phyloP scores from a whole-genome alignment of 2,329 filamentous ascomycete species.

The Fusarium nelsonii region DNA sequence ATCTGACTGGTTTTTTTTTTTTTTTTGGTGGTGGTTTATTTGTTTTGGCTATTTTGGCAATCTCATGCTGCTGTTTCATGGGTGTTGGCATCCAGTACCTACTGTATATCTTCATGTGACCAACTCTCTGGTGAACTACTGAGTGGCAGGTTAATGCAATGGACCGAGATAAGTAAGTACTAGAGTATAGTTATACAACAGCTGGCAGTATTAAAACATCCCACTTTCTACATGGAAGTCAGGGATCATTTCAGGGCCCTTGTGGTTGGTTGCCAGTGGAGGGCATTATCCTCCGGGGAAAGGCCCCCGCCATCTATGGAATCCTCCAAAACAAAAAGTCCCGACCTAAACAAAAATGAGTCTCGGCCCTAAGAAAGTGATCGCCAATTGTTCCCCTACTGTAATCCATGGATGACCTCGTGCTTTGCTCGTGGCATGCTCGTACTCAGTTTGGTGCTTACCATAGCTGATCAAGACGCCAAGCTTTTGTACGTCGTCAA shows the following conservation, averaged over 20 bases:
- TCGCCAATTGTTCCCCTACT: conserved; percentile 14
- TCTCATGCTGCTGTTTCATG: conserved; percentile 2
- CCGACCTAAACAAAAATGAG: conserved; percentile 14
- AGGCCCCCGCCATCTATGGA: not conserved
- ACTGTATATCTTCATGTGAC: conserved; percentile 1
- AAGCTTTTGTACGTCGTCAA: conserved; percentile 20
- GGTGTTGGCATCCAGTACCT: not conserved
- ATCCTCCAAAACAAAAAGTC: not conserved
- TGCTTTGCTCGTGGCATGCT: conserved; percentile 38
- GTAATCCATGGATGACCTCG: conserved; percentile 19
- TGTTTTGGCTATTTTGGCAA: conserved; percentile 21
- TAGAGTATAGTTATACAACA: not conserved
- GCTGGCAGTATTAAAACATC: conserved; percentile 1
- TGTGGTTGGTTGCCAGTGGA: conserved; percentile 8
- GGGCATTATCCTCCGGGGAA: conserved; percentile 31
- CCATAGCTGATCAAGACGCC: conserved; percentile 21
- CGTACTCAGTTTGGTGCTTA: conserved; percentile 14
- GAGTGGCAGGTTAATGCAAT: not conserved
- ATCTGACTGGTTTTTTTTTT: conserved; percentile 37
- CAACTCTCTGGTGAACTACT: not conserved
- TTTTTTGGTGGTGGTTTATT: conserved; percentile 6
- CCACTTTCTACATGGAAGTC: conserved; percentile 8
- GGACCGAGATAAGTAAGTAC: not conserved
- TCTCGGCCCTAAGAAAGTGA: conserved; percentile 26
- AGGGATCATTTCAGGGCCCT: conserved; percentile 17